These are phyloP conservation scores for Metschnikowia aberdeeniae DNA, from an alignment of 805 yeast species.

Conservation along the genomic window DNA sequence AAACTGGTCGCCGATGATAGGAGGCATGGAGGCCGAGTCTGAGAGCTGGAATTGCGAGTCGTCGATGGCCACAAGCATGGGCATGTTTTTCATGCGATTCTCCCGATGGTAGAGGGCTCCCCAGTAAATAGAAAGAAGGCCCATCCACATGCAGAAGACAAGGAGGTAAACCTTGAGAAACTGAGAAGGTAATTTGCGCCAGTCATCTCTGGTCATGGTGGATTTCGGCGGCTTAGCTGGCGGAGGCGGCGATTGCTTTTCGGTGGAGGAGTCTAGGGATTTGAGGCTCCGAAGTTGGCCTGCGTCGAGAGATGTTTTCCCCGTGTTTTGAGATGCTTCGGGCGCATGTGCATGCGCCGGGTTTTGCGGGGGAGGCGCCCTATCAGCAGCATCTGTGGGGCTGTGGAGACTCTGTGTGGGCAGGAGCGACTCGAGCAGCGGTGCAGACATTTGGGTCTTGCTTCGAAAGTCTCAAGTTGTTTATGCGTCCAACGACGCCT, in stretches of 20 bases:
- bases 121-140: constrained; percentile 39
- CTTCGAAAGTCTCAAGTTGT: not conserved
- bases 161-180: constrained; percentile 18
- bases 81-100: constrained; percentile 28
- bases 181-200: constrained; percentile 10
- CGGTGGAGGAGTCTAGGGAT: not conserved
- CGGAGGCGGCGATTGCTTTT: not conserved
- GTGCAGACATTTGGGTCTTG: not conserved
- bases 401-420: not conserved
- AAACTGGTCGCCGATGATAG: constrained; percentile 20
- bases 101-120: constrained; percentile 33
- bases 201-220: constrained; percentile 12
- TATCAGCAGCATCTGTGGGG: no score
- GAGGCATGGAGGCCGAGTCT: constrained; percentile 18
- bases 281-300: not conserved
- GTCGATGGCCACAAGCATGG: constrained; percentile 35
- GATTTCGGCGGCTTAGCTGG: not conserved
- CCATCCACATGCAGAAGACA: constrained; percentile 24
- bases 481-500: not conserved
- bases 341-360: not conserved
- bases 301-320: not conserved
- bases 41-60: constrained; percentile 19
- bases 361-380: no score
- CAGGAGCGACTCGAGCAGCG: constrained; percentile 3
- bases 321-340: not conserved